Evolutionary conservation across 2,329 filamentous ascomycete genomes (phyloP).

Genomic region (Cladosporium sp.): DNA sequence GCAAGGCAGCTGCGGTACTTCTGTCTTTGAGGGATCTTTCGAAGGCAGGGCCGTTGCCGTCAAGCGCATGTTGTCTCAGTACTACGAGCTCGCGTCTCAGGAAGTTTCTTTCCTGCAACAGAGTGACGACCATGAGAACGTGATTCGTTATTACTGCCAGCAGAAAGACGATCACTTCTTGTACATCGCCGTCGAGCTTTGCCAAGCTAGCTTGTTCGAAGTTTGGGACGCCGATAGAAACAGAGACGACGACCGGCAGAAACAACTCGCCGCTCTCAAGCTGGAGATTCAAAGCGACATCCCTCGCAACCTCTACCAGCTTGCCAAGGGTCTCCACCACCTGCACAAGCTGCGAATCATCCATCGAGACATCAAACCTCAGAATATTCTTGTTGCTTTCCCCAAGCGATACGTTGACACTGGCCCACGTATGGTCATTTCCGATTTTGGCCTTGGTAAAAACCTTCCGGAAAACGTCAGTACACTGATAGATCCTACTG

Average conservation of each 20-base stretch:
- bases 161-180: slow-evolving; percentile 83
- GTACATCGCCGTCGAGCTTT: slow-evolving; percentile 93
- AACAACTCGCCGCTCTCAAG: slow-evolving; percentile 53
- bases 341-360: slow-evolving; percentile 90
- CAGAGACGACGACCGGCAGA: slow-evolving; percentile 34
- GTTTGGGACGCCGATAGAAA: slow-evolving; percentile 85
- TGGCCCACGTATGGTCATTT: slow-evolving; percentile 81
- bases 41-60: slow-evolving; percentile 86
- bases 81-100: slow-evolving; percentile 90
- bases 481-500: slow-evolving; percentile 89
- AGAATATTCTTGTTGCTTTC: slow-evolving; percentile 83
- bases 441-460: slow-evolving; percentile 96
- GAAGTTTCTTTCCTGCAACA: slow-evolving; percentile 86
- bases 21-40: slow-evolving; percentile 91
- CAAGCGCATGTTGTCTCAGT: slow-evolving; percentile 93
- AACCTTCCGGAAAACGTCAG: slow-evolving; percentile 92
- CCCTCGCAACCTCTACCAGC: slow-evolving; percentile 76
- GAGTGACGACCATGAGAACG: slow-evolving; percentile 92
- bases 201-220: slow-evolving; percentile 87
- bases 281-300: slow-evolving; percentile 68
- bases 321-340: slow-evolving; percentile 81
- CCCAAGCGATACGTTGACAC: slow-evolving; percentile 57
- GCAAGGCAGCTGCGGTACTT: slow-evolving; percentile 90
- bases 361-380: slow-evolving; percentile 92
- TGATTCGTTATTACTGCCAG: slow-evolving; percentile 93